A percentile compares a stretch with the other conserved stretches of the same genome.
Conservation (phyloP, 768 basidiomycete genomes). For the Leccinum pellstonianum region DNA sequence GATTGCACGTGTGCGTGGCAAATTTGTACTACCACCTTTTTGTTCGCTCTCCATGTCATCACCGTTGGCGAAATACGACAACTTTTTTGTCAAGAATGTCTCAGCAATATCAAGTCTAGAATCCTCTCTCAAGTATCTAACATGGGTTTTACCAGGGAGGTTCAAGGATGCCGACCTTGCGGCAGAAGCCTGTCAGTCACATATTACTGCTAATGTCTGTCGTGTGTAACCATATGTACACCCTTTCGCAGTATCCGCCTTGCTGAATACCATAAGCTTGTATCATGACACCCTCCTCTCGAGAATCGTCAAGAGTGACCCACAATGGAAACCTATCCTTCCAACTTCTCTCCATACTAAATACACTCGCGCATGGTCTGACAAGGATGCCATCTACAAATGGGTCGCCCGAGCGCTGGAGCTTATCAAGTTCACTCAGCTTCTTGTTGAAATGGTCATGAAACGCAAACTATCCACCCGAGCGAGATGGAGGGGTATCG, state of each 20-base stretch:
- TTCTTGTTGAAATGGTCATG: slow-evolving; percentile 88
- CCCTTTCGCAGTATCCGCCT: slow-evolving; percentile 68
- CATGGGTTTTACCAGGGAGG: slow-evolving; percentile 94
- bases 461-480: slow-evolving; percentile 65
- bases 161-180: slow-evolving; percentile 98
- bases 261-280: slow-evolving; percentile 83
- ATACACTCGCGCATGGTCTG: slow-evolving; percentile 86
- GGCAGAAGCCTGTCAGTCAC: slow-evolving; percentile 84
- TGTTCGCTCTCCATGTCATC: slow-evolving; percentile 48
- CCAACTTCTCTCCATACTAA: slow-evolving; percentile 79
- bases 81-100: slow-evolving; percentile 81
- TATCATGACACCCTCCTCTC: slow-evolving; percentile 94
- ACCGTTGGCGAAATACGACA: slow-evolving; percentile 71
- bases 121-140: slow-evolving; percentile 82
- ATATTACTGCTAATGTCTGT: slow-evolving; percentile 11
- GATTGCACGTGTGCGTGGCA: slow-evolving; percentile 9
- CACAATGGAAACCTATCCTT: slow-evolving; percentile 73
- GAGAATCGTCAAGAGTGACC: slow-evolving; percentile 58
- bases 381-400: slow-evolving; percentile 68
- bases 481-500: slow-evolving; percentile 71
- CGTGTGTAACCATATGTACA: slow-evolving; percentile 15
- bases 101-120: slow-evolving; percentile 86
- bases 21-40: neutral
- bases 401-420: slow-evolving; percentile 76
- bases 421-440: slow-evolving; percentile 75